Evolutionary conservation across 768 basidiomycete genomes (phyloP), one percentile per base, ranked within the genome.

Genomic region (Lentinula detonsa): DNA sequence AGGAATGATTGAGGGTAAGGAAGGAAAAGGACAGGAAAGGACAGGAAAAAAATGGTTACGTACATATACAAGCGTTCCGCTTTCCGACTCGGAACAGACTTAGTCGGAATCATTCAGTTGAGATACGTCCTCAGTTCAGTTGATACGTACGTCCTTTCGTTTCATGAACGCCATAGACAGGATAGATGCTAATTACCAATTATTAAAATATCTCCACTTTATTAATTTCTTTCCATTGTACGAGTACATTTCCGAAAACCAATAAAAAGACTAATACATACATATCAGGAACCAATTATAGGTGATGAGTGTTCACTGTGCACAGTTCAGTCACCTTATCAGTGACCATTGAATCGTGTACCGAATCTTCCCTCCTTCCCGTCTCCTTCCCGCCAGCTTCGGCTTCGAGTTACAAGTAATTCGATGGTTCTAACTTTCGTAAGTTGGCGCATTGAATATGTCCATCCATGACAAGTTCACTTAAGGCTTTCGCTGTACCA

Each of bases 401-500:
- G 10, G 31, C 5, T 55, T 28, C n/a, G 10, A 23, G 18, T 67
- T 69, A 78, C 53, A 78, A 55, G 61, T 75, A 75, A 28, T 63
- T 67, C 11, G 70, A 71, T 8, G 77, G 84, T 54, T 73, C 78
- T 45, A 86, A 75, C 63, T 70, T 76, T 63, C 72, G 73, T 64
- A 88, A 68, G 54, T 85, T 75, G 1, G 83, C 85, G 60, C 85
- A 86, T 40, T 68, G 76, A 51, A 82, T 81, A 62, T 80, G 79
- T 10, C 89, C 89, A 35, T 87, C 82, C 73, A 93, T 75, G 6
- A 94, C 73, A 16, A 91, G 73, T 70, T 93, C 90, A 13, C 84
- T 76, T 45, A 97, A 70, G 6, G 83, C 84, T 65, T 81, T 83
- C 1, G 87, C 94, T 3, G 92, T 95, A 4, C 91, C 93, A 0